Percentiles rank a stretch among this genome's conserved stretches.
These are phyloP conservation scores for Termitomyces sp. DNA, from an alignment of 768 basidiomycete species.

Conservation along the genomic window DNA sequence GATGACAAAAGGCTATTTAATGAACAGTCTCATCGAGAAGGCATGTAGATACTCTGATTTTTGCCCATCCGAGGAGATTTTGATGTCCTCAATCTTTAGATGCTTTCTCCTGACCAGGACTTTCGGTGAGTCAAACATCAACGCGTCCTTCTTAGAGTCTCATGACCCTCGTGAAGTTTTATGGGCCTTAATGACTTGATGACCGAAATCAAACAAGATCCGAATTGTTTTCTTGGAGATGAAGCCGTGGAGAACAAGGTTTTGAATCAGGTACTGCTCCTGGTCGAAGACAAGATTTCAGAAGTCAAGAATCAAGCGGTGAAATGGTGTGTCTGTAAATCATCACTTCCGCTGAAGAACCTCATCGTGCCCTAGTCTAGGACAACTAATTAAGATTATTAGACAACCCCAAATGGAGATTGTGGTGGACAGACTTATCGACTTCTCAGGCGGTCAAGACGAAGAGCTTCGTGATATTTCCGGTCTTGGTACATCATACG, in stretches of 20 bases:
- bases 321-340: slow-evolving; percentile 61
- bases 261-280: slow-evolving; percentile 73
- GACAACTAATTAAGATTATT: slow-evolving; percentile 86
- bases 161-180: slow-evolving; percentile 49
- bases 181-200: slow-evolving; percentile 97
- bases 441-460: slow-evolving; percentile 80
- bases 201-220: slow-evolving; percentile 81
- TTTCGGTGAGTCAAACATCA: slow-evolving; percentile 52
- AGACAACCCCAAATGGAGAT: slow-evolving; percentile 76
- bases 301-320: slow-evolving; percentile 99
- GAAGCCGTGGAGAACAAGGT: slow-evolving; percentile 83
- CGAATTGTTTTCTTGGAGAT: slow-evolving; percentile 72
- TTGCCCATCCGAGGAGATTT: slow-evolving; percentile 4
- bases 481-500: slow-evolving; percentile 61
- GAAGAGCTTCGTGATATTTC: slow-evolving; percentile 95
- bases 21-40: slow-evolving; percentile 84
- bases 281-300: slow-evolving; percentile 92
- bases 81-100: slow-evolving; percentile 37
- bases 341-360: not conserved
- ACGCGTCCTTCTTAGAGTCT: slow-evolving; percentile 21
- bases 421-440: slow-evolving; percentile 87
- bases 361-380: slow-evolving; percentile 50
- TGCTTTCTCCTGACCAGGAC: slow-evolving; percentile 89
- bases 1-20: slow-evolving; percentile 83
- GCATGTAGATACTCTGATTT: slow-evolving; percentile 25